Conservation (phyloP, 1,139 yeast genomes). For the Hyphopichia khmerensis region DNA sequence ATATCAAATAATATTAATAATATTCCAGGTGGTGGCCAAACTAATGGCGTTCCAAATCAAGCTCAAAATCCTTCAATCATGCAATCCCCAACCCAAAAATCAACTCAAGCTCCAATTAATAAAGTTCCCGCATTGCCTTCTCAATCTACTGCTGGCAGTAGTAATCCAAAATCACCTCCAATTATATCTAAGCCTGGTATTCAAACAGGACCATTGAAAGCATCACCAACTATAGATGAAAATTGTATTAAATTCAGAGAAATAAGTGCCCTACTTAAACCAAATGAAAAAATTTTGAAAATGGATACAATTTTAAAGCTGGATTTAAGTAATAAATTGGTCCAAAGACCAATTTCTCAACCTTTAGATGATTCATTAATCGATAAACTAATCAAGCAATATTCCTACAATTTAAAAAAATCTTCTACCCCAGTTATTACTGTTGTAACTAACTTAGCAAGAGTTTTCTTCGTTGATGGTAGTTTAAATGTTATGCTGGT, state of each 20-base stretch:
- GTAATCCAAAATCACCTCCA: not conserved
- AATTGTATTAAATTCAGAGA: conserved; percentile 30
- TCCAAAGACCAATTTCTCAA: conserved; percentile 20
- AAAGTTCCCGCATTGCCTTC: conserved; percentile 1
- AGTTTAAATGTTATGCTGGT: conserved; percentile 39
- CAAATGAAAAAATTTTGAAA: conserved; percentile 43
- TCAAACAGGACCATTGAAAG: not conserved
- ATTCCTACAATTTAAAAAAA: conserved; percentile 32
- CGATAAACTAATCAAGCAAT: conserved; percentile 41
- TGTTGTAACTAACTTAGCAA: conserved; percentile 48
- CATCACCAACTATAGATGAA: not conserved
- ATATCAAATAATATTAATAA: no score
- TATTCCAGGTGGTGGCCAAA: no score
- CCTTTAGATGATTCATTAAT: conserved; percentile 36
- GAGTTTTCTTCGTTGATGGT: conserved; percentile 43
- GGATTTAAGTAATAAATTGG: conserved; percentile 27
- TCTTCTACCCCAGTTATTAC: conserved; percentile 41
- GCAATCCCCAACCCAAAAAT: not conserved
- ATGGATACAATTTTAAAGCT: conserved; percentile 41
- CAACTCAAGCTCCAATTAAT: conserved; percentile 1
- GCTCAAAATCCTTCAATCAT: no score
- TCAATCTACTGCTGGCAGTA: conserved; percentile 3
- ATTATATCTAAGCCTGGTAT: not conserved
- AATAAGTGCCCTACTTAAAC: conserved; percentile 29
- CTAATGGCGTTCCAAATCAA: no score